Conservation (phyloP, 192 early-diverging fungal genomes). For the Coemansia sp. region DNA sequence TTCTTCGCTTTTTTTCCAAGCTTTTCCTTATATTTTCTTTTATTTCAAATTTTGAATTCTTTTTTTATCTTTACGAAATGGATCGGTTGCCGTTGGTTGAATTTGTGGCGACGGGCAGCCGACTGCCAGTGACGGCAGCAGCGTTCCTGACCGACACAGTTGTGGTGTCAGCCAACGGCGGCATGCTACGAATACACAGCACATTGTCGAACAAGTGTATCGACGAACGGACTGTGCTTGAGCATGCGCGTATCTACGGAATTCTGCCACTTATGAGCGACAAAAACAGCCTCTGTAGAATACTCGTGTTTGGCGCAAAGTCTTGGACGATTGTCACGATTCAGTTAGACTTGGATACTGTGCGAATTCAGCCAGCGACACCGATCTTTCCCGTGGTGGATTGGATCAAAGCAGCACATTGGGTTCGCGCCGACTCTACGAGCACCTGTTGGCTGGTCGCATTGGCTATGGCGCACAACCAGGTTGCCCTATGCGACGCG, state of each 20-base stretch:
- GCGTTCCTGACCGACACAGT: slow-evolving; percentile 36
- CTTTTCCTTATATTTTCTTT: neutral
- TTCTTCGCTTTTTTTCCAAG: neutral
- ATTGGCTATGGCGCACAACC: slow-evolving; percentile 75
- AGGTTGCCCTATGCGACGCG: slow-evolving; percentile 60
- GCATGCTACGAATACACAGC: slow-evolving; percentile 40
- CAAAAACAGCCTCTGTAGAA: neutral
- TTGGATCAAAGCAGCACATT: slow-evolving; percentile 80
- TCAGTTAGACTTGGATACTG: neutral
- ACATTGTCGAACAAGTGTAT: neutral
- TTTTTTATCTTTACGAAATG: neutral
- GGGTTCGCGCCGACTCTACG: slow-evolving; percentile 45
- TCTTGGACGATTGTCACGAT: slow-evolving; percentile 26
- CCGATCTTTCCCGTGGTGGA: slow-evolving; percentile 52
- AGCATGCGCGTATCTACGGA: slow-evolving; percentile 47
- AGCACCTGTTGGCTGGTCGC: slow-evolving; percentile 35
- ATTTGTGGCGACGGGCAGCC: slow-evolving; percentile 6
- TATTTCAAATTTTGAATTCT: neutral
- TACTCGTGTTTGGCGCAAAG: slow-evolving; percentile 58
- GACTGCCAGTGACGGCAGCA: slow-evolving; percentile 46
- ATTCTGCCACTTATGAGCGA: slow-evolving; percentile 14
- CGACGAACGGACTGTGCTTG: slow-evolving; percentile 15
- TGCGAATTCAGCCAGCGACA: too few relatives aligned
- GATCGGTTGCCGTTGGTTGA: neutral
- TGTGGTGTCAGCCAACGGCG: slow-evolving; percentile 49